Base-by-base conservation (phyloP, 1,139 yeast species). In the Sugiyamaella grinbergsii region DNA sequence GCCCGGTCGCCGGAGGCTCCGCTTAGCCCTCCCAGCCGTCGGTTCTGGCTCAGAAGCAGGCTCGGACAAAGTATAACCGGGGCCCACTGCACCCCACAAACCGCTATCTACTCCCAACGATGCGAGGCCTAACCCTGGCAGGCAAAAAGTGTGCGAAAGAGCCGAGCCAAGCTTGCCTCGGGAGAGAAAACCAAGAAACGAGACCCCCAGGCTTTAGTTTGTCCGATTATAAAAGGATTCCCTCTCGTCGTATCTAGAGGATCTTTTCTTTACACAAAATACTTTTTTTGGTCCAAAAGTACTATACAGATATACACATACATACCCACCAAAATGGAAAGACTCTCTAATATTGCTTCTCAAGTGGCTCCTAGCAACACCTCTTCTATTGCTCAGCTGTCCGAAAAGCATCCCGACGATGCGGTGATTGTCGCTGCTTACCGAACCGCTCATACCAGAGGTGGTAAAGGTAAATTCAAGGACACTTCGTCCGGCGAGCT, bases 381-480 rank as follows among this genome's bases (percentile, higher is more conserved):
- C 43, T 65, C 70, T 11, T 62, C 65, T 41, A 52, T 58, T 38
- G 64, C 61, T 47, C 63, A 64, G 60, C 51, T 83, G 50, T 71
- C 74, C 53, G 77, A 79, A 57, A 85, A 86, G 72, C 78, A 79
- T 70, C 84, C 93, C 26, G 90, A 86, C 62, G 97, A 89, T 66
- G 94, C 88, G 31, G 95, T 89, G 46, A 82, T 89, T 57, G 87
- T 86, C 42, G 86, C 81, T 46, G 96, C 97, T 47, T 83, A 86
- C 76, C 81, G 98, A 74, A 85, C 96, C 6, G 94, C 97, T 38
- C 76, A 87, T 59, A 81, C 95, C 56, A 87, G 81, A 71, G 96
- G 93, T 42, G 89, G 91, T 58, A 83, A 80, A 69, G 96, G 96
- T 53, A 73, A 77, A 15, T 85, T 88, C 73, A 85, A 82, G 69